Evolutionary conservation across 257 asterid genomes (phyloP).

Genomic region (Jasminum sambac): DNA sequence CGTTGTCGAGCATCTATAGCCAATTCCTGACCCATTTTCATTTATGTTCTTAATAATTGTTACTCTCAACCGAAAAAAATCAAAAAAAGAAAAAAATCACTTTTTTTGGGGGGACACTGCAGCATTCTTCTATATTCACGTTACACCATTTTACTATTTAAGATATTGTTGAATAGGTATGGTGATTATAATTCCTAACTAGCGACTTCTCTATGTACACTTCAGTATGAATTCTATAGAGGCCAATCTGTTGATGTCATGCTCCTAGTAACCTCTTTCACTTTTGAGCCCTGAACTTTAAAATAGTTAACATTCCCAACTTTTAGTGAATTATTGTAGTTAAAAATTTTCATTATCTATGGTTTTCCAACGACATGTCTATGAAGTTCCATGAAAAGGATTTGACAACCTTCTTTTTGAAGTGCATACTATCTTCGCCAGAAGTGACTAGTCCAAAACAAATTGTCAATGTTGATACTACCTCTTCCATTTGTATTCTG

Average conservation of each 20-base stretch:
- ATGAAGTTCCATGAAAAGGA: not conserved
- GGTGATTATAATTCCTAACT: not conserved
- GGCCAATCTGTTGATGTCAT: not conserved
- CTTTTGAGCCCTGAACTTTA: not conserved
- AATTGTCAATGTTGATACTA: not conserved
- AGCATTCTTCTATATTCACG: not conserved
- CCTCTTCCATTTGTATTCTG: not conserved
- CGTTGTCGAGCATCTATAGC: conserved; percentile 16
- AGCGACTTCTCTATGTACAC: not conserved
- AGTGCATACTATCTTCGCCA: not conserved
- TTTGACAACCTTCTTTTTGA: not conserved
- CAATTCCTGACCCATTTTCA: conserved; percentile 1
- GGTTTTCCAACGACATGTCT: not conserved
- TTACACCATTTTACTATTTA: not conserved
- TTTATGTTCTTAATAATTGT: not conserved
- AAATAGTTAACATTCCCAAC: not conserved
- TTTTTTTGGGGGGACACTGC: not conserved
- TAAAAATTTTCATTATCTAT: not conserved
- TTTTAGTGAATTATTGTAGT: not conserved
- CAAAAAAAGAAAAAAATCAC: too few relatives aligned
- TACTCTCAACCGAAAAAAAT: not conserved
- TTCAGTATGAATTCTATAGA: not conserved
- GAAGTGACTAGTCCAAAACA: not conserved
- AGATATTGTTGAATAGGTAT: not conserved
- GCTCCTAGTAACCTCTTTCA: not conserved